phyloP scores from a whole-genome alignment of 2,329 filamentous ascomycete genomes.

The Ophiostoma himal-ulmi region DNA sequence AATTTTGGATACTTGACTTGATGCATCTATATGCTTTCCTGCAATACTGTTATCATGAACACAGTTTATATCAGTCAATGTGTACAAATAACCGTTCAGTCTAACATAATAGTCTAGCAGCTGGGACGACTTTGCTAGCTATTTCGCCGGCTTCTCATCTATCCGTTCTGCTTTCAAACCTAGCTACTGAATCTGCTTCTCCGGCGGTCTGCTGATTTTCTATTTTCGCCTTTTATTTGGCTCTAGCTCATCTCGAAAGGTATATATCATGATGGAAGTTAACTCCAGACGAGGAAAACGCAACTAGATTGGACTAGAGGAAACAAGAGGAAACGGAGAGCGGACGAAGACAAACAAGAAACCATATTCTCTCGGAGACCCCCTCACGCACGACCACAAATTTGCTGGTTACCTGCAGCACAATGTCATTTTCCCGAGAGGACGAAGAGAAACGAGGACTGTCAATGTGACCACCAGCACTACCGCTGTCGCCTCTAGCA shows the following conservation, averaged over 20 bases:
- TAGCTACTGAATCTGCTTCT: neutral
- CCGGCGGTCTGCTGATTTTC: neutral
- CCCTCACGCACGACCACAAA: neutral
- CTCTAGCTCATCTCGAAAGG: neutral
- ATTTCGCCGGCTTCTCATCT: neutral
- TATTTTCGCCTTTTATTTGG: neutral
- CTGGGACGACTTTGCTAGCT: neutral
- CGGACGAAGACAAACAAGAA: neutral
- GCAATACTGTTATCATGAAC: no score
- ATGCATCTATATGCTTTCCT: no score
- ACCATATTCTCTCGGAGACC: neutral
- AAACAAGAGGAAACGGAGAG: neutral
- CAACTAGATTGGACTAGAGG: no score
- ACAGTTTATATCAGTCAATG: neutral
- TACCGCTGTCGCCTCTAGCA: neutral
- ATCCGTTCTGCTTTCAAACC: neutral
- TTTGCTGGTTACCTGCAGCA: neutral
- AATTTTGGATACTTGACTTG: no score
- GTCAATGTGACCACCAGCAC: constrained; percentile 2
- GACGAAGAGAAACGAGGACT: neutral
- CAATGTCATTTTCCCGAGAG: neutral
- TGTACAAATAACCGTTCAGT: neutral
- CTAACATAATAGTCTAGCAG: neutral
- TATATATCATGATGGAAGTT: neutral
- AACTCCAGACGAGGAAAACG: neutral